A percentile compares a stretch with the other conserved stretches of the same genome.
Conservation (phyloP, 352 stramenopile species). For the Phytophthora meadii region DNA sequence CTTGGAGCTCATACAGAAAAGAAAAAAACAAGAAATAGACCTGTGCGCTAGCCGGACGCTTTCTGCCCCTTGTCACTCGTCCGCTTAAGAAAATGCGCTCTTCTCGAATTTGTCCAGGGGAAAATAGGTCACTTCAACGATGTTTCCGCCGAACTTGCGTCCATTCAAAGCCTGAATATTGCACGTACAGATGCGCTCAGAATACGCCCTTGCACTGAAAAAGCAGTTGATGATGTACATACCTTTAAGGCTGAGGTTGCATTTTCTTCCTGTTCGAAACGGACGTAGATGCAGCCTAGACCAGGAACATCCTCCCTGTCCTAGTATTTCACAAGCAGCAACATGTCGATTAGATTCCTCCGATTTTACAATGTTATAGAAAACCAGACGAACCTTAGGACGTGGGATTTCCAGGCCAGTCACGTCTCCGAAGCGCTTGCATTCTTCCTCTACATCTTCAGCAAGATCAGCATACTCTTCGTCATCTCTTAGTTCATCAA, state of each 20-base stretch:
- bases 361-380: too few species aligned
- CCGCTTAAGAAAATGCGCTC: slow-evolving; percentile 61
- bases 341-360: too few species aligned
- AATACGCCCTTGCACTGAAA: background rate
- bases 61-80: slow-evolving; percentile 13
- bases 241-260: slow-evolving; percentile 81
- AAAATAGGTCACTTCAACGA: slow-evolving; percentile 86
- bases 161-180: slow-evolving; percentile 70
- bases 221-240: background rate
- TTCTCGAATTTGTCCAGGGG: slow-evolving; percentile 75
- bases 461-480: slow-evolving; percentile 88
- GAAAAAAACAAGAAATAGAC: slow-evolving; percentile 19
- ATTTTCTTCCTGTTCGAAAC: slow-evolving; percentile 66
- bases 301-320: slow-evolving; percentile 63
- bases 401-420: slow-evolving; percentile 79
- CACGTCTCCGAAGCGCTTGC: slow-evolving; percentile 85
- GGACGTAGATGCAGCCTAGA: slow-evolving; percentile 84
- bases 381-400: slow-evolving; percentile 61
- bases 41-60: slow-evolving; percentile 15
- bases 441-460: slow-evolving; percentile 91
- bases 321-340: slow-evolving; percentile 35
- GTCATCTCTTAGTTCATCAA: slow-evolving; percentile 87
- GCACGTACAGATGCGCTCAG: slow-evolving; percentile 2
- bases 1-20: slow-evolving; percentile 33
- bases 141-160: slow-evolving; percentile 88